phyloP scores from a whole-genome alignment of 2,329 filamentous ascomycete genomes.

The Cryphonectria naterciae region DNA sequence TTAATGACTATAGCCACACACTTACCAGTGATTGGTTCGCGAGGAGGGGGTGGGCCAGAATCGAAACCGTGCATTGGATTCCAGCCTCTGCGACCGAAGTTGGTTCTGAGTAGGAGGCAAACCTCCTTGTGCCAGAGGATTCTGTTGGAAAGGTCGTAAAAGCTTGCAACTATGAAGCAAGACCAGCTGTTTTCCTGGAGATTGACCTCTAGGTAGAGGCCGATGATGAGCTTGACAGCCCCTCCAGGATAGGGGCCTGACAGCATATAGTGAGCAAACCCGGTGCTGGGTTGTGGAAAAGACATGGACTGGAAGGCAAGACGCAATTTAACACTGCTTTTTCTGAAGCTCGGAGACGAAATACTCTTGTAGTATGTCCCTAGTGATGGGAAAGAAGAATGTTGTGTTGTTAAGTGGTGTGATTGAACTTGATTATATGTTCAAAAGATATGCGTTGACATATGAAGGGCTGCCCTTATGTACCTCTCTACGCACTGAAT shows the following conservation, averaged over 20 bases:
- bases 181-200: constrained; percentile 35
- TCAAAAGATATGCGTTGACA: no score
- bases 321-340: background rate
- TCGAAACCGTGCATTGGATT: background rate
- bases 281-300: background rate
- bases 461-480: background rate
- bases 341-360: background rate
- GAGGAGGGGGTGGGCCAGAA: background rate
- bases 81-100: constrained; percentile 18
- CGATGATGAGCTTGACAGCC: constrained; percentile 36
- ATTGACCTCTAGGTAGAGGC: constrained; percentile 35
- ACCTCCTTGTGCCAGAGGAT: constrained; percentile 41
- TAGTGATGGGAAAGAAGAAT: background rate
- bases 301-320: background rate
- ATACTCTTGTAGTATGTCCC: background rate
- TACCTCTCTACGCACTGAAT: background rate
- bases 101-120: constrained; percentile 33
- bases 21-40: constrained; percentile 10
- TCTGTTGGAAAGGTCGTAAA: constrained; percentile 38
- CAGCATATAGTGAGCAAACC: background rate
- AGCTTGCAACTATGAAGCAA: constrained; percentile 39
- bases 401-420: background rate
- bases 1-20: background rate
- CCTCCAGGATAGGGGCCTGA: constrained; percentile 14
- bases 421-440: background rate